These are phyloP conservation scores for Bimuria novae-zelandiae DNA, from an alignment of 2,329 filamentous ascomycete species.

Conservation along the genomic window DNA sequence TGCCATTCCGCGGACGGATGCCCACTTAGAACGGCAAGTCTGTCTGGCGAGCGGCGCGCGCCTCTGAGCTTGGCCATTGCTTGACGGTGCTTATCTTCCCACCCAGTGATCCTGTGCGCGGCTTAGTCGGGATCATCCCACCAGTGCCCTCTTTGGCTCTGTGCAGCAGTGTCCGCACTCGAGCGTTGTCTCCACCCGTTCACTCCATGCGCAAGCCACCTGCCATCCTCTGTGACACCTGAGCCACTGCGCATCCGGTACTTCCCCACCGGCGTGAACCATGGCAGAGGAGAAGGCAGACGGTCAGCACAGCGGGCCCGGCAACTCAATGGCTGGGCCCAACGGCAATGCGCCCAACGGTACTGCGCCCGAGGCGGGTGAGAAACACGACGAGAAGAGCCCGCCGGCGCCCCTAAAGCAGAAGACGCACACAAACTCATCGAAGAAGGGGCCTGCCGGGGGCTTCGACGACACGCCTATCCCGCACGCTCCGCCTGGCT, in stretches of 20 bases:
- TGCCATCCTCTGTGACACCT: too few relatives aligned
- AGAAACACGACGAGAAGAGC: slow-evolving; percentile 22
- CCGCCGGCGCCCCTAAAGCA: slow-evolving; percentile 32
- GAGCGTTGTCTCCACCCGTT: slow-evolving; percentile 8
- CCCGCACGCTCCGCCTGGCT: slow-evolving; percentile 74
- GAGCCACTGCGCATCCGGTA: too few relatives aligned
- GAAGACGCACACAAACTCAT: slow-evolving; percentile 30
- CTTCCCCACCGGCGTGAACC: slow-evolving; percentile 1
- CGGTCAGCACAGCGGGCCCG: not conserved
- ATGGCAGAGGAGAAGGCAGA: slow-evolving; percentile 21
- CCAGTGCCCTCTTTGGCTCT: slow-evolving; percentile 12
- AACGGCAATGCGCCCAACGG: slow-evolving; percentile 15
- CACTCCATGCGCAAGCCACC: slow-evolving; percentile 9
- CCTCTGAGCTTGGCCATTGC: slow-evolving; percentile 9
- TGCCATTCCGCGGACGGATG: not conserved
- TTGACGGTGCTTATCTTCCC: slow-evolving; percentile 18
- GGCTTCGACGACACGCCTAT: slow-evolving; percentile 82
- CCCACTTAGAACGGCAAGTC: not conserved
- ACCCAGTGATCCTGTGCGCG: not conserved
- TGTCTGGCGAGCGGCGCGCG: not conserved
- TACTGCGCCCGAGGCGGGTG: slow-evolving; percentile 15
- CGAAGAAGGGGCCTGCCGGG: slow-evolving; percentile 63
- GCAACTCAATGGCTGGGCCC: too few relatives aligned
- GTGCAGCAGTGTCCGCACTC: slow-evolving; percentile 6
- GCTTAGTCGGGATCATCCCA: slow-evolving; percentile 6